Base-by-base conservation (phyloP, 169 alveolate genomes). In the Eimeria praecox region DNA sequence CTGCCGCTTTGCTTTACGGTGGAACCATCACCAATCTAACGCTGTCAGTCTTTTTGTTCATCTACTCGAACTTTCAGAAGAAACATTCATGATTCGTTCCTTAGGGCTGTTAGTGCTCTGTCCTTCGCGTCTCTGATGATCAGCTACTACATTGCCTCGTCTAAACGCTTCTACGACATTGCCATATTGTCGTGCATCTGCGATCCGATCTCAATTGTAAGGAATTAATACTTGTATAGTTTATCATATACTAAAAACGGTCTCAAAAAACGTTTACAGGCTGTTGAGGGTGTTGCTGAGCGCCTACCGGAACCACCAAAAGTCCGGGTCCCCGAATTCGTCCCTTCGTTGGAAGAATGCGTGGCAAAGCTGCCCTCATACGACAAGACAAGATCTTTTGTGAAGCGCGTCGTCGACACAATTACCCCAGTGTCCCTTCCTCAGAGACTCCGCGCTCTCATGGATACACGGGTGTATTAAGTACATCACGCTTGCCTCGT, bases 391-490 rank as follows among this genome's bases (percentile, higher is more conserved):
- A 59, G 80, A 59, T 66, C 92, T 56, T 86, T 86, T n/a, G 92
- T 86, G 33, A 86, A 59, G 78, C 46, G 92, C 46, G 38, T 86
- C 59, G 75, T 86, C 42, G 92, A 86, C 46, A 30, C 80, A 9
- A 4, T 86, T 38, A 86, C 92, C 78, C 92, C 92, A 59, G 92
- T 56, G 46, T 86, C 92, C 64, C 92, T 86, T 35, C 92, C 92
- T 54, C 80, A 86, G 80, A 86, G 80, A 86, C 2, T 86, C 92
- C 42, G 35, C 35, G 66, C 78, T 86, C 78, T 86, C 38, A 59
- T 86, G 92, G 92, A 86, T 18, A 86, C 92, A 86, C 92, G 92
- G 92, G 92, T 86, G 80, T 86, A 86, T 80, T 86, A 86, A 86
- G 38, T 62, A 35, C 62, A 54, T 22, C 27, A 20, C 80, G 40